phyloP scores from a whole-genome alignment of 768 basidiomycete species.

The Kwoniella newhampshirensis region DNA sequence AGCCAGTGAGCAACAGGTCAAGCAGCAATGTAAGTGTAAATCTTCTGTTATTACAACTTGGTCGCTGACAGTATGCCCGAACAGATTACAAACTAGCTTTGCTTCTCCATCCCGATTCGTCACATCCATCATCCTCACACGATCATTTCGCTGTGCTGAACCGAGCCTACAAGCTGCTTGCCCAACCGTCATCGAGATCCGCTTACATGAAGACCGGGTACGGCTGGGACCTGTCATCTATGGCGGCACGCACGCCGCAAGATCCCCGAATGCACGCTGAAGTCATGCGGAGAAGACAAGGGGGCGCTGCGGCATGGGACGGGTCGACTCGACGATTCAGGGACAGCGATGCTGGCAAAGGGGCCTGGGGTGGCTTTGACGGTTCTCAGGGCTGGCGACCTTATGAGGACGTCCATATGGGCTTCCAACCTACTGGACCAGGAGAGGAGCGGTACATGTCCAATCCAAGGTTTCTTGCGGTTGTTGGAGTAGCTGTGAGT shows the following conservation, averaged over 20 bases:
- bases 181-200: conserved; percentile 29
- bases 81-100: conserved; percentile 50
- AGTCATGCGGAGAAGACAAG: conserved; percentile 28
- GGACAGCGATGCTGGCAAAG: conserved; percentile 27
- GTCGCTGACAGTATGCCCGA: neutral
- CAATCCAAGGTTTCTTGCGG: conserved; percentile 40
- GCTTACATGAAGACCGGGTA: conserved; percentile 43
- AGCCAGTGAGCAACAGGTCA: conserved; percentile 38
- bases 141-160: conserved; percentile 44
- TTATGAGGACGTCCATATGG: conserved; percentile 19
- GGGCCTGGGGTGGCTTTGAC: conserved; percentile 25
- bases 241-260: neutral
- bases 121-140: conserved; percentile 44
- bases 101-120: conserved; percentile 52
- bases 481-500: conserved; percentile 38
- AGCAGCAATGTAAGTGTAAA: conserved; percentile 42
- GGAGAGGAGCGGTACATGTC: conserved; percentile 47
- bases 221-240: conserved; percentile 35
- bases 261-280: conserved; percentile 43
- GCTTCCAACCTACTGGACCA: conserved; percentile 26
- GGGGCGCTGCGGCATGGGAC: conserved; percentile 33
- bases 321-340: conserved; percentile 14
- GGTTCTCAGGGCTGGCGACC: conserved; percentile 22
- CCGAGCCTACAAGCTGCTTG: conserved; percentile 48
- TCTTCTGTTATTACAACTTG: neutral